Conservation (phyloP, 768 basidiomycete genomes). For the Leucocoprinus leucothites region DNA sequence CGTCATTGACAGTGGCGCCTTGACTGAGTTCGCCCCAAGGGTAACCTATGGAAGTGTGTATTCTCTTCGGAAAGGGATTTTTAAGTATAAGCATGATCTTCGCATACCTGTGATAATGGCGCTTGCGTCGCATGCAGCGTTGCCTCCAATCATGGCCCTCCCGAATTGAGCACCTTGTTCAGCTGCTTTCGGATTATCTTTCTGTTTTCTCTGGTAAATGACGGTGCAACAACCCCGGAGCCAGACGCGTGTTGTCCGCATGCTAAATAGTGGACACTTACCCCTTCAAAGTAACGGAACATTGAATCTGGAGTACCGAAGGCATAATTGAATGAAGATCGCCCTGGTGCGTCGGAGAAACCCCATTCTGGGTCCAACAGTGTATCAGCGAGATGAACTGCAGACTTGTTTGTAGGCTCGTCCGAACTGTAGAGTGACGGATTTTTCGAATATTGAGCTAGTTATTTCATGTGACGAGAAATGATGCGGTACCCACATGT, state of each 20-base stretch:
- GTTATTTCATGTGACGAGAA: not conserved
- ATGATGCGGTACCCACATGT: conserved; percentile 16
- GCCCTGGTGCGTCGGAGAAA: conserved; percentile 18
- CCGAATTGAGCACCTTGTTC: conserved; percentile 23
- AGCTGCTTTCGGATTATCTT: not conserved
- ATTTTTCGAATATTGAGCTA: no score
- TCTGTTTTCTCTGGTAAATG: not conserved
- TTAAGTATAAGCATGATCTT: not conserved
- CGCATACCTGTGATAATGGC: conserved; percentile 24
- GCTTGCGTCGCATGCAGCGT: conserved; percentile 23
- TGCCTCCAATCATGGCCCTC: conserved; percentile 31
- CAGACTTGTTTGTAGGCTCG: conserved; percentile 17
- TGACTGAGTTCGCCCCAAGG: conserved; percentile 22
- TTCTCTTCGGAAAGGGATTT: not conserved
- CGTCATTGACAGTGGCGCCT: conserved; percentile 29
- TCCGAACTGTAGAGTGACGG: conserved; percentile 13
- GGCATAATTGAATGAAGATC: conserved; percentile 22
- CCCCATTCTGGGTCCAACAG: conserved; percentile 33
- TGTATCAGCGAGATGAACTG: conserved; percentile 26
- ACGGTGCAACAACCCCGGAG: no score
- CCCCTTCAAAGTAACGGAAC: conserved; percentile 22
- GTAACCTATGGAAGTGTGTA: conserved; percentile 17
- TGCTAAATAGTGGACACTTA: no score
- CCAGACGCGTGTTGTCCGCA: not conserved
- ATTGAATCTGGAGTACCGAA: conserved; percentile 11